These are phyloP conservation scores for Komagataella mondaviorum DNA, from an alignment of 805 yeast genomes.

Conservation along the genomic window DNA sequence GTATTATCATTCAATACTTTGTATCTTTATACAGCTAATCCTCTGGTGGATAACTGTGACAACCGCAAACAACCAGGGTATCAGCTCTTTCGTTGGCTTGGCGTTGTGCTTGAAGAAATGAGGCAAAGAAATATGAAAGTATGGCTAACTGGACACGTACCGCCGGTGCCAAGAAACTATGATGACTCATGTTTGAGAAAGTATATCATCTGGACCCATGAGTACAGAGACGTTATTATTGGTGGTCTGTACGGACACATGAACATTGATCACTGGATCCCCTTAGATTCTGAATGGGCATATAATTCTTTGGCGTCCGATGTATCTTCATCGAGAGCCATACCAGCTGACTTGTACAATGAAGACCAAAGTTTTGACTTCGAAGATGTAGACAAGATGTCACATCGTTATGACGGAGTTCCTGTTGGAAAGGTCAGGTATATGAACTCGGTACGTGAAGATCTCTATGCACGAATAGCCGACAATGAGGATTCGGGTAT, in stretches of 20 bases:
- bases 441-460: conserved; percentile 42
- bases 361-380: conserved; percentile 7
- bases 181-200: conserved; percentile 65
- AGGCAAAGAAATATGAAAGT: conserved; percentile 67
- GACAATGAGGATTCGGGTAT: conserved; percentile 27
- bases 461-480: conserved; percentile 35
- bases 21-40: conserved; percentile 63
- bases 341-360: not conserved
- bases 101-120: conserved; percentile 58
- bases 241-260: conserved; percentile 84
- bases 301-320: conserved; percentile 21
- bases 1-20: conserved; percentile 69
- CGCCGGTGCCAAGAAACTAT: conserved; percentile 68
- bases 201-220: conserved; percentile 70
- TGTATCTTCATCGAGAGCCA: not conserved
- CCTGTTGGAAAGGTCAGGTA: conserved; percentile 57
- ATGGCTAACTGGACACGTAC: conserved; percentile 84
- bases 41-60: conserved; percentile 74
- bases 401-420: conserved; percentile 37
- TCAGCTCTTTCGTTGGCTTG: conserved; percentile 65
- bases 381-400: conserved; percentile 8
- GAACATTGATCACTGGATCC: conserved; percentile 80
- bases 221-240: conserved; percentile 69
- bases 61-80: conserved; percentile 67
- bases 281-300: conserved; percentile 59